A percentile compares a stretch with the other conserved stretches of the same genome.
Evolutionary conservation across 441 rosid genomes (phyloP).

Genomic region (Adansonia madagascariensis): DNA sequence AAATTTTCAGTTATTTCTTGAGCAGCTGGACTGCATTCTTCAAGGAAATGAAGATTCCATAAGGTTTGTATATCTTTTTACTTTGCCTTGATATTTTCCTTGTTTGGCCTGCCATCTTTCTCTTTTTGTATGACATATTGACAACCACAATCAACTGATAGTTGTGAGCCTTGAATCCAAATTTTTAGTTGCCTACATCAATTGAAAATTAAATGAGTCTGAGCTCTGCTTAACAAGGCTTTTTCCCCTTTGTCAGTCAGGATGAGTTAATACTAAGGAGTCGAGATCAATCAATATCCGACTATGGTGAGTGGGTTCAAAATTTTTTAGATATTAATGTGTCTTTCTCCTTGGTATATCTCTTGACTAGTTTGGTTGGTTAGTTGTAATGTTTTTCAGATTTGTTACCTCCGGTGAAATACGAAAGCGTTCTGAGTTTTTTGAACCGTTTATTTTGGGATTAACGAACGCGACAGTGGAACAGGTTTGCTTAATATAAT

Average conservation of each 20-base stretch:
- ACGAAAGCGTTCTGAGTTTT: slow-evolving; percentile 79
- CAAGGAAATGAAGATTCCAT: slow-evolving; percentile 75
- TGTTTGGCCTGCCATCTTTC: slow-evolving; percentile 7
- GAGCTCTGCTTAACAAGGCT: slow-evolving; percentile 27
- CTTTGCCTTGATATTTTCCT: slow-evolving; percentile 14
- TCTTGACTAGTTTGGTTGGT: slow-evolving; percentile 53
- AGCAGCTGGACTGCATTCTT: slow-evolving; percentile 85
- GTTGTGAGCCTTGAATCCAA: background rate
- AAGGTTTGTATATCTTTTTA: slow-evolving; percentile 49
- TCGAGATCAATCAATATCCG: slow-evolving; percentile 86
- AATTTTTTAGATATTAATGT: slow-evolving; percentile 22
- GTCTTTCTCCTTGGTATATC: slow-evolving; percentile 4
- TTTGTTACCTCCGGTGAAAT: slow-evolving; percentile 96
- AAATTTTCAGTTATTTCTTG: slow-evolving; percentile 77
- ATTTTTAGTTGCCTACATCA: slow-evolving; percentile 16
- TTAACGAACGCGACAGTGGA: slow-evolving; percentile 81
- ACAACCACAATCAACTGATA: slow-evolving; percentile 13
- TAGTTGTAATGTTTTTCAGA: slow-evolving; percentile 99
- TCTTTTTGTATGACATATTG: slow-evolving; percentile 12
- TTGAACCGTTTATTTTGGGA: slow-evolving; percentile 87
- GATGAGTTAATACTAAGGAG: slow-evolving; percentile 80
- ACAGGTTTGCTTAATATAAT: slow-evolving; percentile 60
- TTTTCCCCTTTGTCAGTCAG: slow-evolving; percentile 51
- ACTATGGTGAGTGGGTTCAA: slow-evolving; percentile 67
- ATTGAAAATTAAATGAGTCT: background rate